Conservation (phyloP, 1,284 basidiomycete genomes). For the Pascua sp. region DNA sequence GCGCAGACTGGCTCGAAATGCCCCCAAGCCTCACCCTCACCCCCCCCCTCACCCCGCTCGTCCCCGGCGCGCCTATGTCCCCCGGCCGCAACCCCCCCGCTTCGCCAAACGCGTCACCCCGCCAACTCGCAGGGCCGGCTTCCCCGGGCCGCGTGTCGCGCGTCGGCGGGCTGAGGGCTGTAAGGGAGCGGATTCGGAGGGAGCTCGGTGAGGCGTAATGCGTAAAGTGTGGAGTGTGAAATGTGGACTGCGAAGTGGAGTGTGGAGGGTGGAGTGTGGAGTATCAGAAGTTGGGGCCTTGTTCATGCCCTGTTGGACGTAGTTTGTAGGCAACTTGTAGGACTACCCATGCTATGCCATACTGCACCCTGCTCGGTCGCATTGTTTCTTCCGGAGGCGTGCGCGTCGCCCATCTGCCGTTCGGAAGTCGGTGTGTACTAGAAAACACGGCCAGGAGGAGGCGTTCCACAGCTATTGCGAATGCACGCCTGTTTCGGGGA, state of each 20-base stretch:
- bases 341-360: background rate
- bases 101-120: background rate
- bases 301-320: background rate
- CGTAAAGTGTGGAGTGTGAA: background rate
- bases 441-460: too few relatives aligned
- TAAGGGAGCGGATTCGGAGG: conserved; percentile 44
- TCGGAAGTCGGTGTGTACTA: too few relatives aligned
- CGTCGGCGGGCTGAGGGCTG: conserved; percentile 39
- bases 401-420: too few relatives aligned
- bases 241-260: too few relatives aligned
- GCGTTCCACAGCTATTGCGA: too few relatives aligned
- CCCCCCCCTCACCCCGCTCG: conserved; percentile 14
- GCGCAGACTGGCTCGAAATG: conserved; percentile 50
- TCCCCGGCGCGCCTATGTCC: conserved; percentile 13
- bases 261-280: background rate
- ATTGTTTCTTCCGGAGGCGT: too few relatives aligned
- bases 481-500: too few relatives aligned
- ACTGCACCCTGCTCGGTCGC: background rate
- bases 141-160: conserved; percentile 44
- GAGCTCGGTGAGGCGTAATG: conserved; percentile 36
- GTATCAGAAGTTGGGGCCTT: background rate
- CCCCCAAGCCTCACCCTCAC: conserved; percentile 22
- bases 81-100: background rate
- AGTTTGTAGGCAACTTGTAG: background rate
- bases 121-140: conserved; percentile 14